A percentile compares a stretch with the other conserved stretches of the same genome.
These are phyloP conservation scores for Trichoderma koningiopsis DNA, from an alignment of 2,329 filamentous ascomycete species.

Conservation along the genomic window DNA sequence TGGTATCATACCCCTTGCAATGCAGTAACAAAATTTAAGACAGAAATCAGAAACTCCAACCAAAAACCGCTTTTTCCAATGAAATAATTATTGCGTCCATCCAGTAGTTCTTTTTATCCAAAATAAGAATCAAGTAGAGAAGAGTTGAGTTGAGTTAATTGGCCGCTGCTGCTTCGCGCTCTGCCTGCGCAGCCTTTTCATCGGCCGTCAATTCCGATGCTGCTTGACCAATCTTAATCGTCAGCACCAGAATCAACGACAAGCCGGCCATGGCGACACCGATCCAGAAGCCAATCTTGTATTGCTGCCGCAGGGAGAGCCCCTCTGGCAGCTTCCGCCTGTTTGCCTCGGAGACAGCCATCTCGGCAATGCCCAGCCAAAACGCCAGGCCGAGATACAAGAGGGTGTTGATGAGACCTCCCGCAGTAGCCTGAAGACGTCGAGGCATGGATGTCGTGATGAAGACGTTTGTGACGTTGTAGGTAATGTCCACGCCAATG, in stretches of 20 bases:
- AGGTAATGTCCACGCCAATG: constrained; percentile 73
- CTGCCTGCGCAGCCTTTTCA: constrained; percentile 46
- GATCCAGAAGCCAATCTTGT: constrained; percentile 69
- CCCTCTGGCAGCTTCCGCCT: constrained; percentile 30
- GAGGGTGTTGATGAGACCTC: constrained; percentile 70
- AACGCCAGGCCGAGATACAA: constrained; percentile 66
- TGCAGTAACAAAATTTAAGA: not conserved
- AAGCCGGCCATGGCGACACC: constrained; percentile 57
- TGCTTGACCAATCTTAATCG: constrained; percentile 58
- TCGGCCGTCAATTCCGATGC: constrained; percentile 60
- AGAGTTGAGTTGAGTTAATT: not conserved
- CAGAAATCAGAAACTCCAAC: not conserved
- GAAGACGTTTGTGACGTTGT: constrained; percentile 75
- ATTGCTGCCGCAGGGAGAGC: constrained; percentile 53
- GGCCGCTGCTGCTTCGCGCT: constrained; percentile 20
- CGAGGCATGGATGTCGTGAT: constrained; percentile 72
- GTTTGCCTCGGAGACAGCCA: constrained; percentile 56
- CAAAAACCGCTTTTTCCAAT: not conserved
- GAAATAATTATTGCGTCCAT: not conserved
- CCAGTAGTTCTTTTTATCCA: not conserved
- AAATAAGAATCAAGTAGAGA: not conserved
- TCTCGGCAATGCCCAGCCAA: constrained; percentile 60
- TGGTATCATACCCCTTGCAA: not conserved
- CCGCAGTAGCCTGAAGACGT: constrained; percentile 69
- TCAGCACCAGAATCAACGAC: constrained; percentile 57